Conservation (phyloP, 805 yeast genomes). For the Candida ipomoeae region DNA sequence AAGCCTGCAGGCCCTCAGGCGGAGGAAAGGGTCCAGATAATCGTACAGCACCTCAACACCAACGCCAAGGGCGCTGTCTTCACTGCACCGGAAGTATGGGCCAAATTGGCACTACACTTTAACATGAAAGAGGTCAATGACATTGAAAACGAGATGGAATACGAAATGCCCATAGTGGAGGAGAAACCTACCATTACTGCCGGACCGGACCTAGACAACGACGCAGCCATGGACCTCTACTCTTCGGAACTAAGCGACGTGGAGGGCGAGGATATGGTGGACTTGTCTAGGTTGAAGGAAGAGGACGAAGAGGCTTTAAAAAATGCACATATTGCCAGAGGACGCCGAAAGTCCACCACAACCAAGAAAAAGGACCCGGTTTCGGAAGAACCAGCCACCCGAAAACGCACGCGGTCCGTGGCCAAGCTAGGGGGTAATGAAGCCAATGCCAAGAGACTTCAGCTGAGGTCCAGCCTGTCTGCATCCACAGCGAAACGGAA, state of each 20-base stretch:
- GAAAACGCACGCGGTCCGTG: slow-evolving; percentile 19
- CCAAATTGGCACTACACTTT: slow-evolving; percentile 49
- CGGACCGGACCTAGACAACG: background rate
- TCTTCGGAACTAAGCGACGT: slow-evolving; percentile 22
- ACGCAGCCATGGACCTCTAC: slow-evolving; percentile 6
- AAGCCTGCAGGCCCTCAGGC: slow-evolving; percentile 63
- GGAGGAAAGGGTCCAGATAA: slow-evolving; percentile 39
- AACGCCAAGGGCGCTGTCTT: slow-evolving; percentile 21
- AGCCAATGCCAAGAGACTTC: slow-evolving; percentile 10
- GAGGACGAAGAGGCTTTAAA: slow-evolving; percentile 11
- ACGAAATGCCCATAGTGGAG: background rate
- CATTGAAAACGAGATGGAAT: slow-evolving; percentile 35
- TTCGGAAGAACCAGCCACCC: slow-evolving; percentile 6
- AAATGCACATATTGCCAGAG: background rate
- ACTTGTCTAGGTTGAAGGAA: slow-evolving; percentile 13
- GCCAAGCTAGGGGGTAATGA: slow-evolving; percentile 17
- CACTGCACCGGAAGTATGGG: slow-evolving; percentile 53
- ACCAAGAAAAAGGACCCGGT: slow-evolving; percentile 9
- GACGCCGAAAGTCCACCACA: slow-evolving; percentile 8
- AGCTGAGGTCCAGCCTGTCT: slow-evolving; percentile 7
- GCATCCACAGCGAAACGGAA: slow-evolving; percentile 12
- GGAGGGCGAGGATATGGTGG: slow-evolving; percentile 15
- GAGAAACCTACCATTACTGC: slow-evolving; percentile 2
- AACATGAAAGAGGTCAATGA: slow-evolving; percentile 56
- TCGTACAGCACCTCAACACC: slow-evolving; percentile 39